phyloP scores from a whole-genome alignment of 2,329 filamentous ascomycete genomes.

The Paraphoma chrysanthemicola region DNA sequence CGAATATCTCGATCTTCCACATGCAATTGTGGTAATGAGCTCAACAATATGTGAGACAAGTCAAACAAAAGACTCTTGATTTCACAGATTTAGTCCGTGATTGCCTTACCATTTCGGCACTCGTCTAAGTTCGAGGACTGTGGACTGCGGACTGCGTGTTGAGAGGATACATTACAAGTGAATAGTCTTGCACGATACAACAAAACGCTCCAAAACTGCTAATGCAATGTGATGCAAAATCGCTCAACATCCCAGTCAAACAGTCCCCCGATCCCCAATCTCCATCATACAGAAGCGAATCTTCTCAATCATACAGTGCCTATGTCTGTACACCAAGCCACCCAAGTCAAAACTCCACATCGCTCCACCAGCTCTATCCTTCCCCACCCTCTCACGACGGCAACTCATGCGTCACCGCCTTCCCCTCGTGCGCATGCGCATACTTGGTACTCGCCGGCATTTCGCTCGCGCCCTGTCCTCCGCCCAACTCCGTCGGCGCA shows the following conservation, averaged over 20 bases:
- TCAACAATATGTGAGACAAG: too few relatives aligned
- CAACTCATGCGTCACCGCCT: slow-evolving; percentile 14
- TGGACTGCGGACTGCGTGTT: too few relatives aligned
- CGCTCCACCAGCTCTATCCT: background rate
- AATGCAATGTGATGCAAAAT: background rate
- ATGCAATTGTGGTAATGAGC: too few relatives aligned
- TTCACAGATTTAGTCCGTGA: too few relatives aligned
- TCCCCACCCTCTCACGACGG: slow-evolving; percentile 5
- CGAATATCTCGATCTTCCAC: background rate
- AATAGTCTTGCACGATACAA: background rate
- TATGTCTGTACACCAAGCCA: background rate
- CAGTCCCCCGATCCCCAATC: background rate
- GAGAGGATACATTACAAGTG: background rate
- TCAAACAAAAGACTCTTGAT: too few relatives aligned
- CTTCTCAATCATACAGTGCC: too few relatives aligned
- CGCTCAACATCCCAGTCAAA: background rate
- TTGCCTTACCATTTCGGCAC: too few relatives aligned
- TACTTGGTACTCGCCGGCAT: slow-evolving; percentile 25
- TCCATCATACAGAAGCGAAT: background rate
- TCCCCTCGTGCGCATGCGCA: slow-evolving; percentile 11
- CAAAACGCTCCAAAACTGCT: background rate
- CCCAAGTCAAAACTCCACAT: background rate
- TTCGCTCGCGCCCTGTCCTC: slow-evolving; percentile 10
- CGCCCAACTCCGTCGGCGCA: slow-evolving; percentile 6
- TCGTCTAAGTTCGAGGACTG: too few relatives aligned